Base-by-base conservation (phyloP, 192 early-diverging fungal genomes). In the Podila minutissima region DNA sequence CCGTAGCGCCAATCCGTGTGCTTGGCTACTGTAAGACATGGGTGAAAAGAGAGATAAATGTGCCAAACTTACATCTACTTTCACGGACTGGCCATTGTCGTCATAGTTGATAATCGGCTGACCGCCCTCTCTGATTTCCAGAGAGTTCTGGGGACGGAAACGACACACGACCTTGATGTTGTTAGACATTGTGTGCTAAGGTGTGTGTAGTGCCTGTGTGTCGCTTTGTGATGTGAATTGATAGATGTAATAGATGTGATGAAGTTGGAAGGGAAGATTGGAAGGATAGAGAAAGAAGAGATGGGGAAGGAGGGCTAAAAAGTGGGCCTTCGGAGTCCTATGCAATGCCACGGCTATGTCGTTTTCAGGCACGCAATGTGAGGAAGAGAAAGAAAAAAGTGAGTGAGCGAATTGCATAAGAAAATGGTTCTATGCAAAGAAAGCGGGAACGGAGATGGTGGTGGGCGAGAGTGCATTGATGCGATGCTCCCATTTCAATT, bases 91-190 rank as follows among this genome's bases (percentile, higher is more conserved):
- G 67, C 92, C 89, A 82, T 84, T 89, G 31, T 91, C 90, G 73
- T 94, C 91, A 69, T 95, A 92, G 28, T 87, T 85, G 73, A 98
- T 88, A 48, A 97, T 91, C 67, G 93, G 92, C 58, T 92, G 93
- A 66, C 97, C 96, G 69, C 96, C 96, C 77, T 97, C 95, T 60
- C 86, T 90, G 65, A 93, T 91, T 89, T 99, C 98, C 48, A 94
- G 83, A 62, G 91, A 86, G 85, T 99, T 99, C 77, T 97, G 95
- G 62, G 98, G 98, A 62, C 97, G 91, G 86, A 99, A 98, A 62
- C 98, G 93, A 88, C 95, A 97, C 69, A 99, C 94, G 71, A 99
- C 98, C 83, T 94, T 94, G 87, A 99, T 98, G 83, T 95, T 97
- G 83, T 93, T 95, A 55, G 77, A 81, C 77, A 81, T 81, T 62